Evolutionary conservation across 164 flowering plant genomes (phyloP).

Genomic region (Tinospora cordifolia): DNA sequence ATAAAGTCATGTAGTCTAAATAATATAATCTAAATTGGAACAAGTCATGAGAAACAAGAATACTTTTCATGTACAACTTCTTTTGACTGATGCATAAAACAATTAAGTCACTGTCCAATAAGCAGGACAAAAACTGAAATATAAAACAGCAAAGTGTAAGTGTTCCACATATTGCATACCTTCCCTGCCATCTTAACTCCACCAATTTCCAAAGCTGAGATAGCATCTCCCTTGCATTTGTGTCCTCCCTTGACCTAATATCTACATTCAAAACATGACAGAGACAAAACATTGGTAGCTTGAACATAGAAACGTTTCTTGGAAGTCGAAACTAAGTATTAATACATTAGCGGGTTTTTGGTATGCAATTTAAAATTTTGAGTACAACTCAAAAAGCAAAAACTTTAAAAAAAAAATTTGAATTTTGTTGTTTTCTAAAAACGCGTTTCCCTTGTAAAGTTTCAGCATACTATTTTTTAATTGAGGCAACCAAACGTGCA

Average conservation of each 20-base stretch:
- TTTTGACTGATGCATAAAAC: background rate
- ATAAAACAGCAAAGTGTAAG: too few relatives aligned
- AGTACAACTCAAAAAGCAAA: too few relatives aligned
- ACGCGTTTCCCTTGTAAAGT: too few relatives aligned
- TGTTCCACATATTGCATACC: constrained; percentile 30
- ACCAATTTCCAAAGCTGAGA: constrained; percentile 38
- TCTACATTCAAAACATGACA: constrained; percentile 44
- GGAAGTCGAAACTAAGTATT: too few relatives aligned
- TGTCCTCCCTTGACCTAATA: constrained; percentile 30
- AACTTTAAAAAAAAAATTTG: too few relatives aligned
- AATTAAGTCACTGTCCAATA: background rate
- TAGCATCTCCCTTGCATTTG: constrained; percentile 43
- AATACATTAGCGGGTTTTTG: too few relatives aligned
- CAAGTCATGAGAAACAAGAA: background rate
- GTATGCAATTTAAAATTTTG: too few relatives aligned
- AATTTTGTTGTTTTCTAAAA: too few relatives aligned
- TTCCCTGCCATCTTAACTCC: constrained; percentile 31
- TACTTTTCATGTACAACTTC: background rate
- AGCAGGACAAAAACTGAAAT: background rate
- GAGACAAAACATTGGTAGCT: background rate
- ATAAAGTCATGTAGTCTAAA: background rate
- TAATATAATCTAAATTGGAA: background rate
- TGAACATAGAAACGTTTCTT: too few relatives aligned
- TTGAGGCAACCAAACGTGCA: too few relatives aligned
- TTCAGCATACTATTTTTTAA: too few relatives aligned